Evolutionary conservation across 169 alveolate genomes (phyloP), one percentile per base, ranked within the genome.

Genomic region (Plasmodium adleri): DNA sequence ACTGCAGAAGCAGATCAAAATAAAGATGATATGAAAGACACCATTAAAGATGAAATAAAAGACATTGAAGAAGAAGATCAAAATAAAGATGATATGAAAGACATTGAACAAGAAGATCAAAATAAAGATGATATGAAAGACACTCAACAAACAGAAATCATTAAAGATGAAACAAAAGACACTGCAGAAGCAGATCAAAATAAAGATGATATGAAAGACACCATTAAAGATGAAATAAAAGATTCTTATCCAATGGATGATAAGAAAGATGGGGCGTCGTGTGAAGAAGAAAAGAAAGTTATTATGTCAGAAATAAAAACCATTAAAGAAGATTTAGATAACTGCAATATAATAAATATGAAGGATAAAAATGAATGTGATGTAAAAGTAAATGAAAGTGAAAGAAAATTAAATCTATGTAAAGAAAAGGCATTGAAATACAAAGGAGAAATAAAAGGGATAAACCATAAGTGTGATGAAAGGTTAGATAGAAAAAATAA

Each of bases 341-440:
- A 75, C 5, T 62, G 66, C 10, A 75, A 26, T 10, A 20, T 28
- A 17, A 74, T 12, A 8, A 60, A 20, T 49, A 66, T 12, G 1
- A 24, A 32, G 20, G 43, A 74, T 20, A 56, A 59, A 45, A 74
- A 17, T 20, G 32, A 17, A 39, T 62, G 75, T 26, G 24, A 5
- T 28, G 24, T 15, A 22, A 49, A 75, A 66, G 20, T 63, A 7
- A 63, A 32, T 6, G 75, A 60, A 13, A 75, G 15, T 13, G 47
- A 75, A 60, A 62, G 22, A 12, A 47, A 62, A 13, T 66, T 75
- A 52, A 47, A 75, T 28, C 32, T 20, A 2, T 75, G 88, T 54
- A 75, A 68, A 64, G 88, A 63, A 47, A 75, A 63, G 1, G 88
- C 62, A 63, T 8, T 17, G 2, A 75, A 75, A 47, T 24, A 47